Evolutionary conservation across 768 basidiomycete genomes (phyloP), one percentile per base, ranked within the genome.

Genomic region (Lactarius psammicola): DNA sequence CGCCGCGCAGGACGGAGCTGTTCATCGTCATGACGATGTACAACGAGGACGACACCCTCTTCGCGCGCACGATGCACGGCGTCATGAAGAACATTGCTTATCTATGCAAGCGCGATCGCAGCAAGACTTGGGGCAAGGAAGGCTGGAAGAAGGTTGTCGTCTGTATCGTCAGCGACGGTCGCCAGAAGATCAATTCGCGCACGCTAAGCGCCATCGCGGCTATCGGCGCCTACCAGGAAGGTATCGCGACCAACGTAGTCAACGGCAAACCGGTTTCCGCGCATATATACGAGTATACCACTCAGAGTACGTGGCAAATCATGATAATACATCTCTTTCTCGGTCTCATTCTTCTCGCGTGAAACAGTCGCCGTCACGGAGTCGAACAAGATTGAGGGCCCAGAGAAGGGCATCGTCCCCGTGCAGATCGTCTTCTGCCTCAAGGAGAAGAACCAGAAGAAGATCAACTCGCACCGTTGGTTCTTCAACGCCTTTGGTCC

Each of bases 1-100:
- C 94, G 0, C 90, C 92, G 0, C 81, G 95, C 23, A 82, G 90
- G 38, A 97, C 95, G 38, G 96, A 98, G 76, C 80, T 98, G 18
- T 96, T 97, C 78, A 95, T 98, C 70, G 95, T 97, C 51, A 90
- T 98, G 85, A 98, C 95, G 17, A 97, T 98, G 95, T 97, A 96
- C 75, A 96, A 97, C 72, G 94, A 94, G 72, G 87, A 92, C 71
- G 94, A 96, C 74, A 85, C 88, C 71, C 81, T 98, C 7, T 98
- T 98, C 77, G 88, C 88, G 71, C 78, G 95, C 49, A 93, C 95
- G 0, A 95, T 98, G 92, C 91, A 96, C 72, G 95, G 95, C 59
- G 91, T 98, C 7, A 93, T 97, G 76, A 94, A 92, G 82, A 98
- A 98, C 71, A 82, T 98, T 53, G 88, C 87, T 5, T 92, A 96